phyloP scores from a whole-genome alignment of 1,284 basidiomycete species.

The Inonotus obliquus region DNA sequence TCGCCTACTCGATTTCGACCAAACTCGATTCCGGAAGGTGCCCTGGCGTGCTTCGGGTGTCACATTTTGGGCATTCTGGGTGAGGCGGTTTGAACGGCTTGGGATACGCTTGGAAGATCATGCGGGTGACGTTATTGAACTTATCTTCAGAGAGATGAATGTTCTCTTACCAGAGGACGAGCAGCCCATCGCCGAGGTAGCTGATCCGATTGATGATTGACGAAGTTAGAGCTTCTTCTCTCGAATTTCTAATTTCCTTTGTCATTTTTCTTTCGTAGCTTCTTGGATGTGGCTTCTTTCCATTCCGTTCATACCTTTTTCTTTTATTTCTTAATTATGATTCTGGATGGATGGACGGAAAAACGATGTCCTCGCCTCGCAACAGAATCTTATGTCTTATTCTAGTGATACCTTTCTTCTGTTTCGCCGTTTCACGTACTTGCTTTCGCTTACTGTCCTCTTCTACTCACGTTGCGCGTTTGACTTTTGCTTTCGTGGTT shows the following conservation, averaged over 20 bases:
- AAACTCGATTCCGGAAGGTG: constrained; percentile 3
- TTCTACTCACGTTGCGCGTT: not conserved
- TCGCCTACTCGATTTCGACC: constrained; percentile 18
- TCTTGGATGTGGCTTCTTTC: no score
- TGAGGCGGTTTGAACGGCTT: constrained; percentile 11
- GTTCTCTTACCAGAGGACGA: constrained; percentile 14
- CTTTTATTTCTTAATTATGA: no score
- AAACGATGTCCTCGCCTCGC: no score
- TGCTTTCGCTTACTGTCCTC: not conserved
- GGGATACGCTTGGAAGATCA: constrained; percentile 16
- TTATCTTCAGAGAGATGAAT: constrained; percentile 13
- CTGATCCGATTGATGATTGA: not conserved
- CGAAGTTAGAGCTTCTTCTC: no score
- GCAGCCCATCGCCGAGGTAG: not conserved
- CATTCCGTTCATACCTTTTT: no score
- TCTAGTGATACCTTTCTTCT: not conserved
- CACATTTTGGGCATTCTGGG: constrained; percentile 15
- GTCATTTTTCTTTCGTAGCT: no score
- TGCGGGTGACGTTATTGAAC: constrained; percentile 6
- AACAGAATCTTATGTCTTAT: no score
- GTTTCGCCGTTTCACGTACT: not conserved
- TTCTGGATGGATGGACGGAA: no score
- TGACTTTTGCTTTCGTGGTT: not conserved
- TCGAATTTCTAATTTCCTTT: not conserved
- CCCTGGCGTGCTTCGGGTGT: constrained; percentile 9